Evolutionary conservation across 768 basidiomycete species (phyloP).

Genomic region (Boletus pseudo-olivaceus): DNA sequence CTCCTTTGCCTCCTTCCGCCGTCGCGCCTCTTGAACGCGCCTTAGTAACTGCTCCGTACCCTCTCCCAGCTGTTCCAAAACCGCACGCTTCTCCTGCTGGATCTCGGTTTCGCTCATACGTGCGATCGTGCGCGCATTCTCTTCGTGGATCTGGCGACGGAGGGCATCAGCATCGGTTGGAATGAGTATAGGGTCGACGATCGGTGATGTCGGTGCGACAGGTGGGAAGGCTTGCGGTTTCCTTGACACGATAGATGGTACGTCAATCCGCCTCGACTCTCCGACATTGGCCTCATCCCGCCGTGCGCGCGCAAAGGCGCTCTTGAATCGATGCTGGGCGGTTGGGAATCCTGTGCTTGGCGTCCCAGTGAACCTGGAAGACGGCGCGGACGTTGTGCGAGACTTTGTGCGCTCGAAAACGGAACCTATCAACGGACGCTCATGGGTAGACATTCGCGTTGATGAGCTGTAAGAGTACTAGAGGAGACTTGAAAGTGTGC

Average conservation of each 20-base stretch:
- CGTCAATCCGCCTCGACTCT: slow-evolving; percentile 7
- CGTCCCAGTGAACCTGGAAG: slow-evolving; percentile 16
- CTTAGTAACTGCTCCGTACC: slow-evolving; percentile 60
- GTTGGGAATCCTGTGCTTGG: slow-evolving; percentile 54
- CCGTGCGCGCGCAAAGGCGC: slow-evolving; percentile 53
- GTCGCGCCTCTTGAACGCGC: slow-evolving; percentile 22
- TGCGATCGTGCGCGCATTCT: slow-evolving; percentile 62
- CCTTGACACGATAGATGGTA: slow-evolving; percentile 30
- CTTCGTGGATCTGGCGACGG: slow-evolving; percentile 56
- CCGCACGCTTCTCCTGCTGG: slow-evolving; percentile 58
- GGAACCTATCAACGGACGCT: slow-evolving; percentile 39
- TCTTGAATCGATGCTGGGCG: slow-evolving; percentile 61
- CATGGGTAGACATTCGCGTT: slow-evolving; percentile 20
- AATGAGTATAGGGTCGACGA: slow-evolving; percentile 12
- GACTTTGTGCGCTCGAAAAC: slow-evolving; percentile 41
- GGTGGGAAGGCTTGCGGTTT: neutral
- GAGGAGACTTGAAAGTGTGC: neutral
- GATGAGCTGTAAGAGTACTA: neutral
- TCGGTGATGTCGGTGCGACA: neutral
- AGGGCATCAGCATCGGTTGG: slow-evolving; percentile 38
- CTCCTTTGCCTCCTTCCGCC: slow-evolving; percentile 11
- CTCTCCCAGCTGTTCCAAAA: slow-evolving; percentile 69
- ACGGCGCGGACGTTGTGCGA: slow-evolving; percentile 21
- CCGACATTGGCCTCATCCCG: slow-evolving; percentile 37
- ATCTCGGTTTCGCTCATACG: slow-evolving; percentile 71